Evolutionary conservation across 768 basidiomycete species (phyloP).

Genomic region (Termitomyces sp.): DNA sequence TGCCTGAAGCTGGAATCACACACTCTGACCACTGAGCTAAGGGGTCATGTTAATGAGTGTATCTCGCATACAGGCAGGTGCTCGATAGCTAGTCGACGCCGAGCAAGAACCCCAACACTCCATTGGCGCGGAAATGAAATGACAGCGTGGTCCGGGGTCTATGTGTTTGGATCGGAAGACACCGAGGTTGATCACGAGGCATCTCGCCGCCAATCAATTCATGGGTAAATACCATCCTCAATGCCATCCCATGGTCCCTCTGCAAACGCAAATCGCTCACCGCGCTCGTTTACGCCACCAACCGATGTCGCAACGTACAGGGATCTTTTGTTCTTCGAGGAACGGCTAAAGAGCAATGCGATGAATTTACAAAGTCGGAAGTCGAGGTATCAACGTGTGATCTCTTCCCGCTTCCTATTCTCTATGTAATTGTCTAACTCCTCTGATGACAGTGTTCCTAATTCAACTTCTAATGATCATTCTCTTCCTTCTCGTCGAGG

Average conservation of each 20-base stretch:
- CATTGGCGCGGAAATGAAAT: too few relatives aligned
- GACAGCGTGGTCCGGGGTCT: too few relatives aligned
- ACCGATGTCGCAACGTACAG: slow-evolving; percentile 78
- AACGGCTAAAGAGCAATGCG: slow-evolving; percentile 92
- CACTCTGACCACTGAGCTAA: background rate
- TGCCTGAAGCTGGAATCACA: background rate
- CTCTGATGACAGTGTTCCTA: slow-evolving; percentile 56
- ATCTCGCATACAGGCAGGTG: too few relatives aligned
- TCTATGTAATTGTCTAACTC: background rate
- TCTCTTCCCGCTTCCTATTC: background rate
- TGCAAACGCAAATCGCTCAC: slow-evolving; percentile 19
- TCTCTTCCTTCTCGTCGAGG: slow-evolving; percentile 68
- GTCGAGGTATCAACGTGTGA: slow-evolving; percentile 58
- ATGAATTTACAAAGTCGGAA: slow-evolving; percentile 75
- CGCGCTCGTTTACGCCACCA: slow-evolving; percentile 36
- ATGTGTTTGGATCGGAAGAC: too few relatives aligned
- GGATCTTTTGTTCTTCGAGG: slow-evolving; percentile 91
- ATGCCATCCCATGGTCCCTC: too few relatives aligned
- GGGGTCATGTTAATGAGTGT: background rate
- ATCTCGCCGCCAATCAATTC: too few relatives aligned
- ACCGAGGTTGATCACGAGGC: too few relatives aligned
- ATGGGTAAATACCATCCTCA: too few relatives aligned
- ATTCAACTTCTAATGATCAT: slow-evolving; percentile 62
- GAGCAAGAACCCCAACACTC: too few relatives aligned
- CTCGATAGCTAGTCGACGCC: too few relatives aligned